phyloP scores from a whole-genome alignment of 495 filamentous ascomycete genomes.

The Aspergillus ostianus region DNA sequence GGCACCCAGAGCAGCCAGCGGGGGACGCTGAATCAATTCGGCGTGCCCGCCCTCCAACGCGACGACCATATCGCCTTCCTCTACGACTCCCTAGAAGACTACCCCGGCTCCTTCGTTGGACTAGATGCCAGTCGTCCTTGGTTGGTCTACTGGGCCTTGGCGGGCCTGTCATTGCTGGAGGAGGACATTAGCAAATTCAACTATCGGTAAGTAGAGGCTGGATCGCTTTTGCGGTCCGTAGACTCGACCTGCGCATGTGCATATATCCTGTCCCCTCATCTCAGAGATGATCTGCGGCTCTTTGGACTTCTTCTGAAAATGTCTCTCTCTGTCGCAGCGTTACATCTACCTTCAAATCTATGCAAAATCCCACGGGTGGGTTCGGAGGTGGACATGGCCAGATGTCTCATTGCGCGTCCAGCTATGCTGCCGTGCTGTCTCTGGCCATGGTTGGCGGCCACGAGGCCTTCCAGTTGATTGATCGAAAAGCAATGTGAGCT shows the following conservation, averaged over 20 bases:
- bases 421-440: conserved; percentile 77
- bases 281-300: conserved; percentile 5
- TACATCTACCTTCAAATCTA: conserved; percentile 65
- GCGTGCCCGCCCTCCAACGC: conserved; percentile 71
- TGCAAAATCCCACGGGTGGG: conserved; percentile 81
- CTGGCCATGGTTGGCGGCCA: conserved; percentile 73
- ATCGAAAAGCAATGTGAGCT: conserved; percentile 72
- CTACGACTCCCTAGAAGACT: conserved; percentile 58
- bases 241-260: conserved; percentile 4
- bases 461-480: conserved; percentile 69
- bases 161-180: conserved; percentile 68
- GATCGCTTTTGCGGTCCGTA: background rate
- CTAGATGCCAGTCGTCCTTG: conserved; percentile 86
- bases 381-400: conserved; percentile 96
- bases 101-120: conserved; percentile 63
- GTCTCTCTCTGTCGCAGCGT: conserved; percentile 44
- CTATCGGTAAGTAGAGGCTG: conserved; percentile 48
- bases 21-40: conserved; percentile 59
- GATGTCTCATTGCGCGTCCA: conserved; percentile 79
- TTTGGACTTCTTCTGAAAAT: conserved; percentile 7
- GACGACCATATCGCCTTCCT: conserved; percentile 75
- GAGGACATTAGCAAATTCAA: conserved; percentile 70
- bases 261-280: no score
- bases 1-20: conserved; percentile 38
- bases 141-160: conserved; percentile 89